Evolutionary conservation across 805 yeast genomes (phyloP).

Genomic region (Priceomyces melissophilus): DNA sequence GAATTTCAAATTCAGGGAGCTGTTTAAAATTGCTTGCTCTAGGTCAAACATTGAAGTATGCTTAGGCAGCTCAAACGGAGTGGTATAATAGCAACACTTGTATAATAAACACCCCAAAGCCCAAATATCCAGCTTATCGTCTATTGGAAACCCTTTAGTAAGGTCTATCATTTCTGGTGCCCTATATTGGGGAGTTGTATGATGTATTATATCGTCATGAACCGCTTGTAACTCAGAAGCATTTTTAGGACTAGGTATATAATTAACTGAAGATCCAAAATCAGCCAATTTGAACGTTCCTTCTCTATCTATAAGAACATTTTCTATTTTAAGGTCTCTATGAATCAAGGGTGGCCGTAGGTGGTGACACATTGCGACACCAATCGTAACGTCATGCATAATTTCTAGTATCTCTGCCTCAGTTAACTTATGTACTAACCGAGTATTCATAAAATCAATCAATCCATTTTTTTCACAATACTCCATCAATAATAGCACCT

Average conservation of each 20-base stretch:
- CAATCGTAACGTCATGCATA: conserved; percentile 67
- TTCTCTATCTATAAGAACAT: conserved; percentile 59
- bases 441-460: conserved; percentile 75
- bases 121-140: conserved; percentile 84
- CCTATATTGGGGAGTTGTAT: conserved; percentile 83
- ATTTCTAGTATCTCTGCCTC: conserved; percentile 68
- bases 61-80: conserved; percentile 67
- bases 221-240: conserved; percentile 57
- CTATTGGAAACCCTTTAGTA: conserved; percentile 63
- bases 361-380: conserved; percentile 76
- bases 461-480: conserved; percentile 71
- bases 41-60: conserved; percentile 35
- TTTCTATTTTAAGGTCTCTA: conserved; percentile 80
- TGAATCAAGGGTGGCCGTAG: conserved; percentile 68
- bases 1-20: conserved; percentile 43
- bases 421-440: conserved; percentile 61
- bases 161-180: conserved; percentile 84
- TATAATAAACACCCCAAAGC: conserved; percentile 77
- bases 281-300: conserved; percentile 71
- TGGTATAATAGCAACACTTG: conserved; percentile 75
- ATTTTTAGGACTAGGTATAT: conserved; percentile 58
- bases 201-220: conserved; percentile 68
- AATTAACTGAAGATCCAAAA: conserved; percentile 75
- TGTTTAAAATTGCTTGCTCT: conserved; percentile 61
- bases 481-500: conserved; percentile 78